phyloP scores from a whole-genome alignment of 345 rosid species.

The Acer negundo region DNA sequence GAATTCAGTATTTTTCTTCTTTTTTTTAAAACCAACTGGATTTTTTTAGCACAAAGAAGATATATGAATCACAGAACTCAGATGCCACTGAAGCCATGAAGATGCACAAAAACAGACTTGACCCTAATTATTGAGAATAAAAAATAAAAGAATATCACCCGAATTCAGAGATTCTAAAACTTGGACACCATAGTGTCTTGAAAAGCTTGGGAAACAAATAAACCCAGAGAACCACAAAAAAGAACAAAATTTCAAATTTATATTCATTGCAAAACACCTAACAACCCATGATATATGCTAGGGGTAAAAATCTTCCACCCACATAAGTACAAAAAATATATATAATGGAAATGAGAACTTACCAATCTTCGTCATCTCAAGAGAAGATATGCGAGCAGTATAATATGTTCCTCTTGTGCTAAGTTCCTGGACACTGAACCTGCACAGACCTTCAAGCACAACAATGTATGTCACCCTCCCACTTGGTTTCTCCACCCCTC shows the following conservation, averaged over 20 bases:
- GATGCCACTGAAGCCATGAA: too few relatives aligned
- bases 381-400: slow-evolving; percentile 82
- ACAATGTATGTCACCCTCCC: slow-evolving; percentile 98
- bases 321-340: neutral
- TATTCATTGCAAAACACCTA: slow-evolving; percentile 1
- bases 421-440: slow-evolving; percentile 93
- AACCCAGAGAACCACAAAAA: neutral
- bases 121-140: too few relatives aligned
- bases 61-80: too few relatives aligned
- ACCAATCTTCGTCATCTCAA: slow-evolving; percentile 93
- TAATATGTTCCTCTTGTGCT: slow-evolving; percentile 88
- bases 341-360: slow-evolving; percentile 20
- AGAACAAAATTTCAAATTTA: neutral
- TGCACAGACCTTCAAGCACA: slow-evolving; percentile 95
- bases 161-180: neutral
- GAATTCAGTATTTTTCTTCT: too few relatives aligned
- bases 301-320: neutral
- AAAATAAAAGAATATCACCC: too few relatives aligned
- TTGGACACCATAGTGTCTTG: neutral
- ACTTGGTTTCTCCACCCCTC: slow-evolving; percentile 99
- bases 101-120: too few relatives aligned
- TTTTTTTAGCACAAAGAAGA: too few relatives aligned
- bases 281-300: neutral
- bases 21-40: too few relatives aligned
- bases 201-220: neutral